Evolutionary conservation across 768 basidiomycete species (phyloP), one percentile per base, ranked within the genome.

Genomic region (Epithele typhae): DNA sequence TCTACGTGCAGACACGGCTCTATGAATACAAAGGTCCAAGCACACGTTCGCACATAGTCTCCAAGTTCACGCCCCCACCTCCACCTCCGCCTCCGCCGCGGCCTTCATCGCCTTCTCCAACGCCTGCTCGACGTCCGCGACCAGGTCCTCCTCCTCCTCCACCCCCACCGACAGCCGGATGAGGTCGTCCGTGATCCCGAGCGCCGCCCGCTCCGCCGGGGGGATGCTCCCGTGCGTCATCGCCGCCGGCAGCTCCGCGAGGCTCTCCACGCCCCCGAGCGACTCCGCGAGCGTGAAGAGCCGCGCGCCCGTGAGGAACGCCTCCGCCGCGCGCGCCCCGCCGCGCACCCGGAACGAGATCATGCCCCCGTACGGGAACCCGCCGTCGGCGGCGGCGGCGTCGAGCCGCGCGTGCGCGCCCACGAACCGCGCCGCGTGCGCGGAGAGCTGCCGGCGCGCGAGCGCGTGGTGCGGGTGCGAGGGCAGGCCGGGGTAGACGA

Each of bases 341-440:
- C 75, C 69, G 33, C 69, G 64, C 40, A 86, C 75, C 1, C 80
- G 68, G 68, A 86, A 84, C 4, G 84, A 81, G 43, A 98, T 76
- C 84, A 97, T 92, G 5, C 95, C 94, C 8, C 89, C 85, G 60
- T 82, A 92, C 0, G 93, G 92, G 69, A 97, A 87, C 1, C 87
- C 90, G 1, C 65, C 62, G 49, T 68, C 52, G 48, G 65, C 48
- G 51, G 58, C 56, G 48, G 55, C 66, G 14, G 27, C 7, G 51
- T 57, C 45, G 25, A 59, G 59, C 19, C 57, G 47, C 25, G 59
- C 64, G 21, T 74, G 55, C 15, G 51, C 60, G 33, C 78, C 69
- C 17, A 87, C 72, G 58, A 83, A 93, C 50, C 70, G 72, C 39
- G 70, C 68, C 2, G 92, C 90, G 44, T 91, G 86, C 0, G 81